phyloP scores from a whole-genome alignment of 257 asterid species.

The Solanum sejunctum region DNA sequence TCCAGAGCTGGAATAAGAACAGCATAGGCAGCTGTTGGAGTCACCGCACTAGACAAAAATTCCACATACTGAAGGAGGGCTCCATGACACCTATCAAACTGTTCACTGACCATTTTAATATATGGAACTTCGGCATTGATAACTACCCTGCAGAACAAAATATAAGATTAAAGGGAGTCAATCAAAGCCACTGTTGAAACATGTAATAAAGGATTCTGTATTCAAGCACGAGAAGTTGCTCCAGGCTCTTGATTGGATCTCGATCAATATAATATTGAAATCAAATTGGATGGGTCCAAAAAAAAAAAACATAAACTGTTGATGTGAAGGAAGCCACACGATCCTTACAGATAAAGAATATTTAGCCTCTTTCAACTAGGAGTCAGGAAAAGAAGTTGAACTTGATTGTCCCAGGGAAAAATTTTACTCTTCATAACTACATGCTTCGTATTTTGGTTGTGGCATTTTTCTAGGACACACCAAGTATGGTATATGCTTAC shows the following conservation, averaged over 20 bases:
- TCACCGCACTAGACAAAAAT: slow-evolving; percentile 80
- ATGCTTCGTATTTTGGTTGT: not conserved
- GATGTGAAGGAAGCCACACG: not conserved
- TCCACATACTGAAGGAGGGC: slow-evolving; percentile 98
- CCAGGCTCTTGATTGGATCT: not conserved
- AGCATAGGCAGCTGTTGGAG: slow-evolving; percentile 67
- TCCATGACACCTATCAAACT: slow-evolving; percentile 97
- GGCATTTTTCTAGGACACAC: not conserved
- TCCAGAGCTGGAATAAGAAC: slow-evolving; percentile 77
- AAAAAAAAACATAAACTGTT: not conserved
- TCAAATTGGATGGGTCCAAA: not conserved
- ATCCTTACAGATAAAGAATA: not conserved
- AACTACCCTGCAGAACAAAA: slow-evolving; percentile 62
- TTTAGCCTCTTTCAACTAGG: not conserved
- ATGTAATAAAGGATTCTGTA: not conserved
- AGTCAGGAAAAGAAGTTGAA: not conserved
- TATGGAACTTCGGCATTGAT: slow-evolving; percentile 75
- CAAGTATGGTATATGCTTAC: slow-evolving; percentile 32
- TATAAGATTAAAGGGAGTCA: not conserved
- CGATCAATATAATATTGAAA: not conserved
- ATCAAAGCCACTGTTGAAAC: not conserved
- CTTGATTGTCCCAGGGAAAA: not conserved
- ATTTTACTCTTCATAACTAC: not conserved
- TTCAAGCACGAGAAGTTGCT: not conserved
- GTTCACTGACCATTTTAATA: slow-evolving; percentile 96